Evolutionary conservation across 2,329 filamentous ascomycete genomes (phyloP).

Genomic region (Monosporascus sp.): DNA sequence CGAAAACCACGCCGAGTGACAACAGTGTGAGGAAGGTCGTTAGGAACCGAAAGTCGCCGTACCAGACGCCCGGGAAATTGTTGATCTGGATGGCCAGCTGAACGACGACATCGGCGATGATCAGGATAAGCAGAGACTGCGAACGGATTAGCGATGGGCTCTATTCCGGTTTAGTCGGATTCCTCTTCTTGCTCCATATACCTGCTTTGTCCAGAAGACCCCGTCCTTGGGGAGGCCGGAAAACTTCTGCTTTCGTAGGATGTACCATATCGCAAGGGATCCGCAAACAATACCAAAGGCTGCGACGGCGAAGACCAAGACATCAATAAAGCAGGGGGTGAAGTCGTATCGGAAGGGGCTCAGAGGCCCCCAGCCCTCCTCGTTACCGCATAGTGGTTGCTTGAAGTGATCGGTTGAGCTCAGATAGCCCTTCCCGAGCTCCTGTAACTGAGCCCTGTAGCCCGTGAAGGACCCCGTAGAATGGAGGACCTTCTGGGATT

Average conservation of each 20-base stretch:
- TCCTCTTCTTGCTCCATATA: constrained; percentile 34
- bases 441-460: constrained; percentile 40
- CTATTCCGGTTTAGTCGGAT: not conserved
- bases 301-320: constrained; percentile 76
- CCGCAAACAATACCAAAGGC: constrained; percentile 75
- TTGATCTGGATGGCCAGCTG: constrained; percentile 74
- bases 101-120: constrained; percentile 62
- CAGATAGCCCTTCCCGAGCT: constrained; percentile 57
- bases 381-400: constrained; percentile 80
- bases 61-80: constrained; percentile 65
- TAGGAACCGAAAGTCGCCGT: constrained; percentile 80
- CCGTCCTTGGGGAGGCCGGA: constrained; percentile 71
- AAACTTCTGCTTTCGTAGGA: constrained; percentile 64
- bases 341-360: constrained; percentile 87
- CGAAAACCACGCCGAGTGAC: constrained; percentile 69
- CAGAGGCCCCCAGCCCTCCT: constrained; percentile 92
- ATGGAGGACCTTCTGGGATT: constrained; percentile 43
- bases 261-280: constrained; percentile 71
- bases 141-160: constrained; percentile 4
- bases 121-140: constrained; percentile 33
- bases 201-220: constrained; percentile 92
- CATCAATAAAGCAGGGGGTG: constrained; percentile 94
- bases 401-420: constrained; percentile 40
- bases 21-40: constrained; percentile 66
- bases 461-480: constrained; percentile 59